A percentile compares a stretch with the other conserved stretches of the same genome.
Evolutionary conservation across 139 green algal genomes (phyloP).

Genomic region (Mychonastes homosphaera): DNA sequence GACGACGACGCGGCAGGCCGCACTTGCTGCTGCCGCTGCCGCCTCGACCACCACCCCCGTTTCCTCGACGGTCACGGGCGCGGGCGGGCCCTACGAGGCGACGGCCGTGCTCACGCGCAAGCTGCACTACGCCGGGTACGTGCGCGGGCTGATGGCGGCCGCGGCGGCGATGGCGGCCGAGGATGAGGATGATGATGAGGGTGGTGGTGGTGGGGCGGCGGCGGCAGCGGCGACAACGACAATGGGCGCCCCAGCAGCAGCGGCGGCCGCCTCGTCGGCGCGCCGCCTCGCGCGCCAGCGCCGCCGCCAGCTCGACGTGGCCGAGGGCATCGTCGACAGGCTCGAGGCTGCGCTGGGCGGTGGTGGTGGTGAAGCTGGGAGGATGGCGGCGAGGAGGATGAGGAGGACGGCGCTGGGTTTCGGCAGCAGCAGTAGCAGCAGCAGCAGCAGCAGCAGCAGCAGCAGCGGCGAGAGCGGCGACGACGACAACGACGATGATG

Average conservation of each 20-base stretch:
- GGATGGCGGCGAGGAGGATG: neutral
- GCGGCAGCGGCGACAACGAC: neutral
- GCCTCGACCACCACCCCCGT: neutral
- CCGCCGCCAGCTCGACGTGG: too few species aligned
- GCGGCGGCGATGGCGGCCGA: neutral
- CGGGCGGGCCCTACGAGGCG: slow-evolving; percentile 6
- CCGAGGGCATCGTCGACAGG: too few species aligned
- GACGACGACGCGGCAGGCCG: neutral
- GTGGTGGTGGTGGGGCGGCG: neutral
- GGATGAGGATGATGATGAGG: too few species aligned
- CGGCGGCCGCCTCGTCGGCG: neutral
- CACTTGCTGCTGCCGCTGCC: neutral
- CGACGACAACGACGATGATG: neutral
- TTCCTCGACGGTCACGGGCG: neutral
- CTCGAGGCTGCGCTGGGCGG: too few species aligned
- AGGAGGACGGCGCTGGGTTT: neutral
- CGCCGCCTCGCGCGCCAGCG: too few species aligned
- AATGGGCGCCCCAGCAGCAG: neutral
- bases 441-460: slow-evolving; percentile 7
- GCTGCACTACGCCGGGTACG: slow-evolving; percentile 18
- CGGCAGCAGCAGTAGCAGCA: neutral
- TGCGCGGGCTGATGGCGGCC: neutral
- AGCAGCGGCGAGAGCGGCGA: neutral
- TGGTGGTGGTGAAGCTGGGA: neutral
- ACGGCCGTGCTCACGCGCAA: slow-evolving; percentile 9